phyloP scores from a whole-genome alignment of 345 rosid genomes.

The Citrus medica region DNA sequence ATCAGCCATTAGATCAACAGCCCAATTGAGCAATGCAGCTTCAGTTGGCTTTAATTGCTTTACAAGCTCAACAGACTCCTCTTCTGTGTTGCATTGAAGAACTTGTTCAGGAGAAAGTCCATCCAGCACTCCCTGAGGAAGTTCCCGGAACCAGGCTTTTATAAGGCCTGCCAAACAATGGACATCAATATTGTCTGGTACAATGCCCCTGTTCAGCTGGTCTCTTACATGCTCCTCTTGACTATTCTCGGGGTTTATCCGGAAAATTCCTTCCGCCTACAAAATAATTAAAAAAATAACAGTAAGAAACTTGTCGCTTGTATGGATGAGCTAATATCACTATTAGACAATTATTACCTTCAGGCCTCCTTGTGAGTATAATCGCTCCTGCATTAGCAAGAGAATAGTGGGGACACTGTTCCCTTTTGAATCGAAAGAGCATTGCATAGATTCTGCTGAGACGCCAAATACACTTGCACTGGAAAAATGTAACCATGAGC shows the following conservation, averaged over 20 bases:
- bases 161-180: conserved; percentile 96
- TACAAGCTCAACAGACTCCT: conserved; percentile 65
- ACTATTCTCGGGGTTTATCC: conserved; percentile 95
- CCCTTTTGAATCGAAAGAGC: conserved; percentile 70
- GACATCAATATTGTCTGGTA: conserved; percentile 81
- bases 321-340: neutral
- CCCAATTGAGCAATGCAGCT: conserved; percentile 85
- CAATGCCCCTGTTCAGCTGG: conserved; percentile 85
- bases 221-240: conserved; percentile 90
- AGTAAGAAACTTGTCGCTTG: conserved; percentile 1
- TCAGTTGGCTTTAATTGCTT: conserved; percentile 87
- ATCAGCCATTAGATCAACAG: conserved; percentile 92
- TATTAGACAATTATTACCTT: conserved; percentile 43
- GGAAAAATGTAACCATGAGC: conserved; percentile 22
- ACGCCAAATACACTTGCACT: conserved; percentile 97
- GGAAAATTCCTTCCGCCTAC: conserved; percentile 93
- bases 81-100: conserved; percentile 79
- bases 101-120: conserved; percentile 95
- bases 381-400: conserved; percentile 80
- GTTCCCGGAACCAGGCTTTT: conserved; percentile 98
- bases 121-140: conserved; percentile 91
- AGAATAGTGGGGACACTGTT: conserved; percentile 95
- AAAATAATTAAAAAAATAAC: conserved; percentile 5
- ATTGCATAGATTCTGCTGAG: conserved; percentile 96
- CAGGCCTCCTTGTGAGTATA: conserved; percentile 75